A percentile compares a stretch with the other conserved stretches of the same genome.
These are phyloP conservation scores for Filosporella fistucella DNA, from an alignment of 495 filamentous ascomycete genomes.

Conservation along the genomic window DNA sequence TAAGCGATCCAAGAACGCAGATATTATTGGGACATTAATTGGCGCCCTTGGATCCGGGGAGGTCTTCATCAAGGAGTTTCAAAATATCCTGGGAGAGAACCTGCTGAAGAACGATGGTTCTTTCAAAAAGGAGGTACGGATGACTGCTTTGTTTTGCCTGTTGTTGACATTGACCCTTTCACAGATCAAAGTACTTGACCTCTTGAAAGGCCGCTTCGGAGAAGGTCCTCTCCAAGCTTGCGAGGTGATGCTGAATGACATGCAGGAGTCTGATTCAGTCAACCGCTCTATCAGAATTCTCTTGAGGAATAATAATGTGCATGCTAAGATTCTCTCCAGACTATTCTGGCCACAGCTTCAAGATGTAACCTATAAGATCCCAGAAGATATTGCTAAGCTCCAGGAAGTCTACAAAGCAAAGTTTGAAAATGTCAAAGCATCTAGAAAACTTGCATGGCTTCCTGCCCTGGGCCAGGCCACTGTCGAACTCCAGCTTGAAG, in stretches of 20 bases:
- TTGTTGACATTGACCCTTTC: neutral
- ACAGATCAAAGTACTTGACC: conserved; percentile 61
- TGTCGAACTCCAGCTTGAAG: conserved; percentile 77
- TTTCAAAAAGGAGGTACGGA: conserved; percentile 63
- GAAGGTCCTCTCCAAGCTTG: conserved; percentile 81
- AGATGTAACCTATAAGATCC: conserved; percentile 70
- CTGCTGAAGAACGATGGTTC: conserved; percentile 66
- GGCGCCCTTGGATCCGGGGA: conserved; percentile 82
- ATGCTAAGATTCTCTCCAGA: conserved; percentile 83
- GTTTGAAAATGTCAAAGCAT: conserved; percentile 76
- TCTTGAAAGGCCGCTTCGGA: conserved; percentile 86
- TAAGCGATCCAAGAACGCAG: conserved; percentile 78
- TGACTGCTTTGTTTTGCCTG: neutral
- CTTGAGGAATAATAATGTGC: conserved; percentile 35
- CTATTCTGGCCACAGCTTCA: conserved; percentile 91
- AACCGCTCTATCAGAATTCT: conserved; percentile 62
- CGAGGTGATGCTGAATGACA: conserved; percentile 95
- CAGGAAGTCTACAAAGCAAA: conserved; percentile 67
- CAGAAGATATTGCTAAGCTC: conserved; percentile 53
- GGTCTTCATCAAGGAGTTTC: conserved; percentile 90
- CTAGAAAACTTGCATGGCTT: conserved; percentile 84
- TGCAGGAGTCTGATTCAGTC: conserved; percentile 76
- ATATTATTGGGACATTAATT: conserved; percentile 89
- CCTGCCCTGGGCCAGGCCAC: conserved; percentile 75
- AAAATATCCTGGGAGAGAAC: conserved; percentile 75